phyloP scores from a whole-genome alignment of 768 basidiomycete genomes.

The Neoboletus brunneissimus region DNA sequence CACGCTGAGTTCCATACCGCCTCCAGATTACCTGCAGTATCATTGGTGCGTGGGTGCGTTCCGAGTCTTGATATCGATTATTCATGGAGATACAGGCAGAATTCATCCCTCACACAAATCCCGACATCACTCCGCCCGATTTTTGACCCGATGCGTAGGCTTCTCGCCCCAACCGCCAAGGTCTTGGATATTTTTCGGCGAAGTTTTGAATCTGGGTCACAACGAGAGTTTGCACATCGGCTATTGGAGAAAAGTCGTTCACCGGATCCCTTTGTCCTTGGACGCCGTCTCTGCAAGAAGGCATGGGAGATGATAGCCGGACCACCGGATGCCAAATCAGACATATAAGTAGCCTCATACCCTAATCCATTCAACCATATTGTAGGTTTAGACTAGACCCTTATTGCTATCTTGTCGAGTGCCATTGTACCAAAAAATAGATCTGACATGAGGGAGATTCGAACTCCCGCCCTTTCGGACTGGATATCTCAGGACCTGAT shows the following conservation, averaged over 20 bases:
- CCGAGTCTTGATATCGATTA: background rate
- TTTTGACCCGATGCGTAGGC: conserved; percentile 47
- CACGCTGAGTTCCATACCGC: conserved; percentile 27
- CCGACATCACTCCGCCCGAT: conserved; percentile 57
- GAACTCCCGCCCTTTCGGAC: conserved; percentile 37
- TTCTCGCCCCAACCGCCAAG: conserved; percentile 56
- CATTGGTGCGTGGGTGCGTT: conserved; percentile 39
- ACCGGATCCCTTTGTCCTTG: conserved; percentile 52
- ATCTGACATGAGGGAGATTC: conserved; percentile 34
- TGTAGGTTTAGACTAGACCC: conserved; percentile 8
- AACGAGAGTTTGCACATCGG: conserved; percentile 52
- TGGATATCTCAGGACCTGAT: conserved; percentile 38
- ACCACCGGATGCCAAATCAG: conserved; percentile 27
- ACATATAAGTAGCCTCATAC: conserved; percentile 26
- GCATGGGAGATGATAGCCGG: conserved; percentile 40
- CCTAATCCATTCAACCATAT: conserved; percentile 10
- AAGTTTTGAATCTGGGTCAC: conserved; percentile 56
- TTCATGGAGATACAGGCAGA: conserved; percentile 34
- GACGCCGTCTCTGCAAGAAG: conserved; percentile 37
- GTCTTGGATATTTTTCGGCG: conserved; percentile 50
- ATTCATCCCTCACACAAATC: conserved; percentile 55
- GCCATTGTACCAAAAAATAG: background rate
- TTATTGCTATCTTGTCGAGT: background rate
- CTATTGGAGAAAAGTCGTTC: conserved; percentile 65
- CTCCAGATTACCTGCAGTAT: conserved; percentile 23